phyloP scores from a whole-genome alignment of 441 rosid species.

The Gossypium schwendimanii region DNA sequence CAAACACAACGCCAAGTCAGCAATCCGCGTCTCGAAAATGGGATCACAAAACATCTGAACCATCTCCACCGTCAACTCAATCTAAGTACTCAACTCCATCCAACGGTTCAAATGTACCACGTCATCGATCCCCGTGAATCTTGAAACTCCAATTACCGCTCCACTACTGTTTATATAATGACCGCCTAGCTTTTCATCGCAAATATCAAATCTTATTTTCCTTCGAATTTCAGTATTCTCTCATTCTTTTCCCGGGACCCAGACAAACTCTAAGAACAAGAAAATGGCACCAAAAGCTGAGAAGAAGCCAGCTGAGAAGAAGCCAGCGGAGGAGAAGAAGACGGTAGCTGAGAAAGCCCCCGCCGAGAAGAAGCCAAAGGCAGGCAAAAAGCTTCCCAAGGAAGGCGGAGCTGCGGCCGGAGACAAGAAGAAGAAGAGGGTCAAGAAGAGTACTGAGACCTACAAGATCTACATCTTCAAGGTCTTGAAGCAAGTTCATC shows the following conservation, averaged over 20 bases:
- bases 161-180: background rate
- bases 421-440: constrained; percentile 12
- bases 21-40: background rate
- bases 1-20: background rate
- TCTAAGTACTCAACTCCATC: background rate
- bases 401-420: constrained; percentile 10
- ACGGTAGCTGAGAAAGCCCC: constrained; percentile 12
- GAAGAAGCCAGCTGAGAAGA: constrained; percentile 1
- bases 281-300: constrained; percentile 11
- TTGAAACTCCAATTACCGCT: background rate
- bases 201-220: background rate
- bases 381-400: background rate
- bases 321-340: constrained; percentile 14
- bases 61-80: background rate
- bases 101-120: background rate
- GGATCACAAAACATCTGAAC: background rate
- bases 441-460: background rate
- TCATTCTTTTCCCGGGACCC: background rate
- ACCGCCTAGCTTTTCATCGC: too few species aligned
- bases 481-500: too few species aligned
- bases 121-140: constrained; percentile 6
- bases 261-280: background rate
- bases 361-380: constrained; percentile 8
- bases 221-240: background rate
- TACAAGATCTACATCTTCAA: too few species aligned